Evolutionary conservation across 2,329 filamentous ascomycete species (phyloP), one percentile per base, ranked within the genome.

Genomic region (Pestalotiopsis sp.): DNA sequence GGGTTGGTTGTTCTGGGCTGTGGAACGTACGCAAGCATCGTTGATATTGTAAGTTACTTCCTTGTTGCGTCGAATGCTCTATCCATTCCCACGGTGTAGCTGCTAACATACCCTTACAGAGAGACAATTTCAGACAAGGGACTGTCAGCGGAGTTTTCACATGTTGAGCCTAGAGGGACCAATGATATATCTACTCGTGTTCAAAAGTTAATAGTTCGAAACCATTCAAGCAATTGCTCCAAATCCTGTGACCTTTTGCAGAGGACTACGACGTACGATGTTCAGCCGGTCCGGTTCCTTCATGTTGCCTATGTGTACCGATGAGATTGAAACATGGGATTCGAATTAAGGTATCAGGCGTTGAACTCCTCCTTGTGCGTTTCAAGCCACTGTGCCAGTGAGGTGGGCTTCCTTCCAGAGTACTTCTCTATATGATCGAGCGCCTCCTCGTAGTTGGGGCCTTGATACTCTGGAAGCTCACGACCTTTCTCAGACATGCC

Each of bases 21-120:
- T 25, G 77, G 77, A 59, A 78, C 77, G 36, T 79, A 79, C 67
- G 70, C 77, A 6, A 76, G 74, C 65, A 75, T 79, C 57, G 72
- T 70, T 45, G 77, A 79, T 70, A 78, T 79, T 64, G 77, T 79
- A 73, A 78, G 77, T 76, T 31, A 52, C 20, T 3, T 20, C 41
- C 45, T 52, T 20, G 20, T n/a, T n/a, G 7, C 45, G 4, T 4
- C 38, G n/a, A 5, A 11, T 41, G n/a, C 14, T 20, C 36, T 2
- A 62, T 36, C 5, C 20, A 5, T 20, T 17, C 11, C 17, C 5
- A 17, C 20, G 25, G 17, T 1, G 13, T 4, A 27, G 7, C 14
- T 6, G 14, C 27, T 40, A 20, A 62, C 13, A 27, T n/a, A 4
- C 7, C 36, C 4, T 62, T 36, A 7, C 4, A 67, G 65, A 68